These are phyloP conservation scores for Saccharomyces hybrid DNA, from an alignment of 1,139 yeast genomes.

Conservation along the genomic window DNA sequence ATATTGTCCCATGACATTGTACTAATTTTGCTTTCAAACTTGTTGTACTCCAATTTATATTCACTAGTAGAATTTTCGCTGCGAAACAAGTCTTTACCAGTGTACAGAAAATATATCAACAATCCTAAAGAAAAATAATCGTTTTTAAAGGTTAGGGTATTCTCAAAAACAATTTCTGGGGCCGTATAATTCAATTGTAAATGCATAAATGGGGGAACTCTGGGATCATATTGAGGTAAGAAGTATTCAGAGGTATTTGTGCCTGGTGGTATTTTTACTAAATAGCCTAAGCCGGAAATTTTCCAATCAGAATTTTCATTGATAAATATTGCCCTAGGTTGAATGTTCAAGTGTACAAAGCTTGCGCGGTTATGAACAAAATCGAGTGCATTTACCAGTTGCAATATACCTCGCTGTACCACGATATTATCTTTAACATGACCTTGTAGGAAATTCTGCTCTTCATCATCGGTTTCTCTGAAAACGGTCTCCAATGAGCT, in stretches of 20 bases:
- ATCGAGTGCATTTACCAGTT: conserved; percentile 67
- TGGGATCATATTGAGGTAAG: conserved; percentile 46
- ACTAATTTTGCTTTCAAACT: conserved; percentile 37
- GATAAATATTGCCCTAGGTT: conserved; percentile 68
- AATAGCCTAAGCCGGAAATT: conserved; percentile 61
- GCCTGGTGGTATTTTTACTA: conserved; percentile 32
- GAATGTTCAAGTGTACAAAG: conserved; percentile 68
- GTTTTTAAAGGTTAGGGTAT: conserved; percentile 53
- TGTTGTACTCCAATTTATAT: conserved; percentile 41
- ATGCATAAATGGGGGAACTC: conserved; percentile 66
- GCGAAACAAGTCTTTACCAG: conserved; percentile 39
- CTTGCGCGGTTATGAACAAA: conserved; percentile 74
- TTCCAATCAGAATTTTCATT: conserved; percentile 94
- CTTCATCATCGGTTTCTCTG: conserved; percentile 23
- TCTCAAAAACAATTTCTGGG: conserved; percentile 62
- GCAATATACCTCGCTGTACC: conserved; percentile 79
- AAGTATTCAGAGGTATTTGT: conserved; percentile 38
- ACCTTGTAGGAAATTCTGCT: conserved; percentile 22
- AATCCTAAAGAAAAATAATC: conserved; percentile 83
- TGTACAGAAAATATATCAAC: conserved; percentile 59
- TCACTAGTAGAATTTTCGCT: conserved; percentile 43
- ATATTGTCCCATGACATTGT: conserved; percentile 42
- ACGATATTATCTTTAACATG: conserved; percentile 51
- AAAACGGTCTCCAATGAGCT: conserved; percentile 47
- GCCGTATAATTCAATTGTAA: conserved; percentile 67